Conservation (phyloP, 2,329 filamentous ascomycete genomes). For the Ophiostoma populinum region DNA sequence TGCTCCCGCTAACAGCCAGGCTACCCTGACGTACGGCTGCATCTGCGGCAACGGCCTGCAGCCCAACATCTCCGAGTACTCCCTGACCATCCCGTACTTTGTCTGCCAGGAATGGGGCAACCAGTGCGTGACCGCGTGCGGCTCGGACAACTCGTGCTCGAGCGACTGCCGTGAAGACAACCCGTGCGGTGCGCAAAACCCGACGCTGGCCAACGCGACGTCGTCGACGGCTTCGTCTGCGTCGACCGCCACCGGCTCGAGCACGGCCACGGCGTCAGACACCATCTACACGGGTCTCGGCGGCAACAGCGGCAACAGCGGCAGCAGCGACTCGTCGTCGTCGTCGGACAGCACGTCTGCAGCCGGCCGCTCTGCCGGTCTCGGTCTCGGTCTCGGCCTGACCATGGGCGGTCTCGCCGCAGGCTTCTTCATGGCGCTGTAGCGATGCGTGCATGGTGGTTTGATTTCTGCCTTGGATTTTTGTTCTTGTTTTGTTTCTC, state of each 20-base stretch:
- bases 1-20: not conserved
- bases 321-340: slow-evolving; percentile 1
- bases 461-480: not conserved
- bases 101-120: slow-evolving; percentile 54
- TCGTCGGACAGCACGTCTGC: slow-evolving; percentile 1
- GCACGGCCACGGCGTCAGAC: slow-evolving; percentile 13
- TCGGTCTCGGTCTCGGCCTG: slow-evolving; percentile 13
- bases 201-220: slow-evolving; percentile 39
- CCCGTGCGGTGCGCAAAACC: slow-evolving; percentile 55
- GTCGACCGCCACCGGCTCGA: slow-evolving; percentile 16
- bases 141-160: slow-evolving; percentile 37
- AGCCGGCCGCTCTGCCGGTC: slow-evolving; percentile 8
- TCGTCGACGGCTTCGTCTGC: slow-evolving; percentile 21
- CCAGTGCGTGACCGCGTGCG: slow-evolving; percentile 47
- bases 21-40: slow-evolving; percentile 50
- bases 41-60: slow-evolving; percentile 48
- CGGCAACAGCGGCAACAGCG: slow-evolving; percentile 5
- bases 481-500: not conserved
- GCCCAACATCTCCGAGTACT: slow-evolving; percentile 63
- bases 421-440: slow-evolving; percentile 25
- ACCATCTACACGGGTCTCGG: slow-evolving; percentile 21
- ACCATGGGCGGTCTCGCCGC: slow-evolving; percentile 13
- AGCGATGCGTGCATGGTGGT: too few species aligned
- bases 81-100: slow-evolving; percentile 62
- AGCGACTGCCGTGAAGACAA: slow-evolving; percentile 44